Percentiles rank a stretch among this genome's conserved stretches.
Conservation (phyloP, 2,329 filamentous ascomycete species). For the Penicillium sp. region DNA sequence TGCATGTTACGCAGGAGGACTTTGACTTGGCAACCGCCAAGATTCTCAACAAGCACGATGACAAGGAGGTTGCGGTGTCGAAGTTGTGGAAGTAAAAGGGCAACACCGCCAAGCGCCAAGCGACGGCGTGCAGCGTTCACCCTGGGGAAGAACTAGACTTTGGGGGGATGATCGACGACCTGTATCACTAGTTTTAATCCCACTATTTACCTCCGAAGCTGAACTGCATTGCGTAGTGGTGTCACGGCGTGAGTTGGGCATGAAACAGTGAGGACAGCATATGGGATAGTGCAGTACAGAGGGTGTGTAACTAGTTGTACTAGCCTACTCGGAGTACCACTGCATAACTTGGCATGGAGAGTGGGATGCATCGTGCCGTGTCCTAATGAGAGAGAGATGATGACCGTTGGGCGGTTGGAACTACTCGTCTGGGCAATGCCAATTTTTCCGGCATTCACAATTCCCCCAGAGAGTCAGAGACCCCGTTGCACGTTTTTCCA, state of each 20-base stretch:
- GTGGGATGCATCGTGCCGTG: not conserved
- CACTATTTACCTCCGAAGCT: slow-evolving; percentile 3
- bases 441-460: not conserved
- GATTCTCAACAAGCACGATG: slow-evolving; percentile 99
- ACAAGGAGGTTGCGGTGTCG: slow-evolving; percentile 70
- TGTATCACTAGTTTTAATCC: slow-evolving; percentile 30
- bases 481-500: not conserved
- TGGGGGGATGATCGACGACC: slow-evolving; percentile 15
- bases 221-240: slow-evolving; percentile 2
- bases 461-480: not conserved
- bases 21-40: slow-evolving; percentile 98
- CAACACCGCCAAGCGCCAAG: slow-evolving; percentile 1
- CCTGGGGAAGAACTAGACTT: not conserved
- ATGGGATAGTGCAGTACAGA: not conserved
- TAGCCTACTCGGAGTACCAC: not conserved
- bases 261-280: not conserved
- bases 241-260: slow-evolving; percentile 10
- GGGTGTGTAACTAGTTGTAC: not conserved
- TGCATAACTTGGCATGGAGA: not conserved
- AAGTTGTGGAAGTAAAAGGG: slow-evolving; percentile 37
- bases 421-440: not conserved
- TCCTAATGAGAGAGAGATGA: not conserved
- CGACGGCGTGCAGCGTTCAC: slow-evolving; percentile 3
- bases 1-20: slow-evolving; percentile 98
- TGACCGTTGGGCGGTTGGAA: not conserved